Percentiles rank a stretch among this genome's conserved stretches.
These are phyloP conservation scores for Crithidia thermophila DNA, from an alignment of 208 protist species.

Conservation along the genomic window DNA sequence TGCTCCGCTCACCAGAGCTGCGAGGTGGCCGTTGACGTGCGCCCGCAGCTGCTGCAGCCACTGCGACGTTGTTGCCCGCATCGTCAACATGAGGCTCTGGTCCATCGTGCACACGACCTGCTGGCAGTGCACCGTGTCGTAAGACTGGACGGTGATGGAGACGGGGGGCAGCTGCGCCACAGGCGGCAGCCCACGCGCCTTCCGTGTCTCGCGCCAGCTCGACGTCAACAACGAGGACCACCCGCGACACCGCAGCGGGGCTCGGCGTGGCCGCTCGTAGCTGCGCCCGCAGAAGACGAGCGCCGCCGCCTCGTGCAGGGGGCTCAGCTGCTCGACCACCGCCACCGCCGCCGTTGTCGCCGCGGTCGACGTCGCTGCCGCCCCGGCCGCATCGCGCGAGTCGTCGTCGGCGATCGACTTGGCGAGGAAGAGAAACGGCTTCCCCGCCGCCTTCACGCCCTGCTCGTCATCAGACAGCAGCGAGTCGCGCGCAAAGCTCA, in stretches of 20 bases:
- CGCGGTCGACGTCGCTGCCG: conserved; percentile 3
- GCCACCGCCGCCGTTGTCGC: conserved; percentile 15
- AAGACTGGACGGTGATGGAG: conserved; percentile 55
- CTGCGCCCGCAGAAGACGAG: conserved; percentile 67
- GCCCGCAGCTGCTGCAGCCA: conserved; percentile 74
- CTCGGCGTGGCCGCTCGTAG: conserved; percentile 42
- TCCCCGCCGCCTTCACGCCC: conserved; percentile 16
- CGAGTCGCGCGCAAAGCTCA: conserved; percentile 17
- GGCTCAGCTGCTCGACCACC: conserved; percentile 45
- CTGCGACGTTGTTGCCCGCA: conserved; percentile 65
- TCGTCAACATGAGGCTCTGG: conserved; percentile 49
- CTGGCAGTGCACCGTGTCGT: conserved; percentile 66
- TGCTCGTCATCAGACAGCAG: conserved; percentile 33
- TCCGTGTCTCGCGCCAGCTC: conserved; percentile 75
- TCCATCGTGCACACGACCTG: conserved; percentile 63
- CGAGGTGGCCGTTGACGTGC: conserved; percentile 43
- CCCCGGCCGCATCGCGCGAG: conserved; percentile 16
- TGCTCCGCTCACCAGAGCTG: conserved; percentile 32
- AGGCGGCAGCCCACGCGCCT: conserved; percentile 65
- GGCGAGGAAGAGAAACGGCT: conserved; percentile 59
- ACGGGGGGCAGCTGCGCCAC: conserved; percentile 69
- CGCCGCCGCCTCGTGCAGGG: conserved; percentile 63
- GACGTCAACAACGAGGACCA: conserved; percentile 75
- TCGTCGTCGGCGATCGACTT: conserved; percentile 30
- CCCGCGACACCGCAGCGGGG: conserved; percentile 73